phyloP scores from a whole-genome alignment of 768 basidiomycete species.

The Rhizopogon roseolus region DNA sequence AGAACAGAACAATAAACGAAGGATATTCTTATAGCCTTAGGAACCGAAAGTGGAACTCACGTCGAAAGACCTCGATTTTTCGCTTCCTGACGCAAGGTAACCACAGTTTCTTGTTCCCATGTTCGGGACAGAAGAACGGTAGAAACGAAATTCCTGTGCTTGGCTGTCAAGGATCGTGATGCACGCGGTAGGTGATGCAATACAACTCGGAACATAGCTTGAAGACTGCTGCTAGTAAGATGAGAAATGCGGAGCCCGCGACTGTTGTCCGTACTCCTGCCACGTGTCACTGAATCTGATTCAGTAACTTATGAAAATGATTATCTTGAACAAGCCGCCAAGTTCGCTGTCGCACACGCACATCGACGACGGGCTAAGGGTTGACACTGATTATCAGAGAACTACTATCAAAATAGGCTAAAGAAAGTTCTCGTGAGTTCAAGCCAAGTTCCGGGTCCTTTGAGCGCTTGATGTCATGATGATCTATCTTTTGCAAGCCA shows the following conservation, averaged over 20 bases:
- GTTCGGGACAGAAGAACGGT: slow-evolving; percentile 52
- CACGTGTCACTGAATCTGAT: neutral
- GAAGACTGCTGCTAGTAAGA: neutral
- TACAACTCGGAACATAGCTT: slow-evolving; percentile 24
- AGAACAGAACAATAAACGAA: neutral
- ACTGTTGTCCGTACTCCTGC: neutral
- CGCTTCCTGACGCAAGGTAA: slow-evolving; percentile 48
- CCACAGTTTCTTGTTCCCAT: slow-evolving; percentile 49
- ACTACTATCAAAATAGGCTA: neutral
- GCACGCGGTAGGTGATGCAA: slow-evolving; percentile 11
- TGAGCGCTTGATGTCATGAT: slow-evolving; percentile 1
- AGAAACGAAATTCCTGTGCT: slow-evolving; percentile 40
- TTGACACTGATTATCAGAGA: slow-evolving; percentile 6
- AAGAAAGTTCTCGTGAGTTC: slow-evolving; percentile 4
- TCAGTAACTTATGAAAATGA: neutral
- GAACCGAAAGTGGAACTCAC: slow-evolving; percentile 31
- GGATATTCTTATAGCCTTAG: slow-evolving; percentile 8
- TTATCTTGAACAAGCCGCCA: neutral
- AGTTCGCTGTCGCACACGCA: neutral
- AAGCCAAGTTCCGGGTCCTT: neutral
- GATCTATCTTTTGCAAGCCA: neutral
- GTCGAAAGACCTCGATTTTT: slow-evolving; percentile 50
- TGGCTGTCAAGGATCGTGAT: neutral
- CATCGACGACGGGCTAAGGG: slow-evolving; percentile 3
- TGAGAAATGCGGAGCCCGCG: neutral